Base-by-base conservation (phyloP, 2,329 filamentous ascomycete genomes). In the Pseudogymnoascus sp. region DNA sequence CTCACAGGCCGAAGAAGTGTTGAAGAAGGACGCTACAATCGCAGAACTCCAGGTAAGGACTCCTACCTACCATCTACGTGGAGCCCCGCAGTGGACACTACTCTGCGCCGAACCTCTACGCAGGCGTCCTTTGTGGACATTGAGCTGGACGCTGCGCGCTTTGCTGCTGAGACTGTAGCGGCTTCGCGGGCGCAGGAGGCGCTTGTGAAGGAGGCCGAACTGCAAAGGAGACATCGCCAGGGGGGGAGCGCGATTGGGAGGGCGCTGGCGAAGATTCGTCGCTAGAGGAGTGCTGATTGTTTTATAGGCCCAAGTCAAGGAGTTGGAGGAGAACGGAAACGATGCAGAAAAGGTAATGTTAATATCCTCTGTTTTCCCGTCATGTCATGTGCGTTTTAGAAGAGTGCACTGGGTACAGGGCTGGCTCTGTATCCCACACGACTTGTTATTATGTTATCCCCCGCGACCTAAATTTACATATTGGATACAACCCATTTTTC, bases 281-380 rank as follows among this genome's bases (percentile, higher is more conserved):
- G 6, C 21, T 59, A 59, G 58, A 26, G n/a, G 37, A 37, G 5
- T 60, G 29, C 58, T 60, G 58, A 60, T 33, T 38, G 7, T 37
- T 21, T 33, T 38, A 23, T 39, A 60, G 58, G 58, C 33, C 3
- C 33, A 39, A n/a, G 58, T 60, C 58, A 37, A 39, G 37, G 58
- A 60, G 33, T 60, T 60, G 16, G 58, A 60, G 37, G 58, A 60
- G 33, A 39, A 60, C n/a, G 58, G 58, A n/a, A 60, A 39, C 58
- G 58, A 60, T 60, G 58, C 33, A 19, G 12, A 60, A 8, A 60
- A 60, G 58, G 58, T 60, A 60, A 60, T 39, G 58, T 39, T 29
- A 7, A 60, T 39, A 23, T 38, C 12, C 10, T 6, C 23, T 29
- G 58, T 38, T 60, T 60, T 37, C 33, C 19, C 10, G 33, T 60